Evolutionary conservation across 257 asterid species (phyloP).

Genomic region (Ballota nigra): DNA sequence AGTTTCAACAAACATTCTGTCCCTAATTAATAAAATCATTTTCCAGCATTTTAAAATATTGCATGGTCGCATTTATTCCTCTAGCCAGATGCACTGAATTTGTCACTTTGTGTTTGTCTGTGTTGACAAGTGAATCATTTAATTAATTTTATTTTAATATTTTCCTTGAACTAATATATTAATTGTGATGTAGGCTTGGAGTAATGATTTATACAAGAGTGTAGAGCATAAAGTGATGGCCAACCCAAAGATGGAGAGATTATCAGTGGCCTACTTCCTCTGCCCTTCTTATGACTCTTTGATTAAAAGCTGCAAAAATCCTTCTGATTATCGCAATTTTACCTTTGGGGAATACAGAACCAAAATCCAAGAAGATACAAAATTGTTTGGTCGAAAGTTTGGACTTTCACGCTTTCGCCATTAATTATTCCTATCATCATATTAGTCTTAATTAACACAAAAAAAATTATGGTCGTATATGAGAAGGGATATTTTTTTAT

Average conservation of each 20-base stretch:
- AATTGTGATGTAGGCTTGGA: slow-evolving; percentile 67
- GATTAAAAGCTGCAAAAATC: slow-evolving; percentile 49
- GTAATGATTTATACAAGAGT: slow-evolving; percentile 66
- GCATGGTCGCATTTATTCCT: slow-evolving; percentile 18
- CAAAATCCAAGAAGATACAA: slow-evolving; percentile 54
- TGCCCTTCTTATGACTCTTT: slow-evolving; percentile 62
- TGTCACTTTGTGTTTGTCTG: slow-evolving; percentile 27
- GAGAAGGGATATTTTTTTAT: no score
- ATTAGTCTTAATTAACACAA: no score
- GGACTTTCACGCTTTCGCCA: slow-evolving; percentile 56
- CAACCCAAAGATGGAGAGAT: slow-evolving; percentile 53
- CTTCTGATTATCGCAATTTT: slow-evolving; percentile 44
- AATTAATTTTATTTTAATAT: neutral
- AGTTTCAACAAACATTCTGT: slow-evolving; percentile 24
- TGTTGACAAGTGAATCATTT: neutral
- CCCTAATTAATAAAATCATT: neutral
- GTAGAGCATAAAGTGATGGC: slow-evolving; percentile 68
- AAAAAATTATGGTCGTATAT: no score
- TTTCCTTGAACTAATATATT: neutral
- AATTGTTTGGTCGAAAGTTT: slow-evolving; percentile 48
- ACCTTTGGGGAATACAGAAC: slow-evolving; percentile 60
- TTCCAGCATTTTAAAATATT: neutral
- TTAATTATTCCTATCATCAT: neutral
- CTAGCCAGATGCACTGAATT: neutral
- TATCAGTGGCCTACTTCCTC: slow-evolving; percentile 69